phyloP scores from a whole-genome alignment of 2,329 filamentous ascomycete species.

The Fusarium irregulare region DNA sequence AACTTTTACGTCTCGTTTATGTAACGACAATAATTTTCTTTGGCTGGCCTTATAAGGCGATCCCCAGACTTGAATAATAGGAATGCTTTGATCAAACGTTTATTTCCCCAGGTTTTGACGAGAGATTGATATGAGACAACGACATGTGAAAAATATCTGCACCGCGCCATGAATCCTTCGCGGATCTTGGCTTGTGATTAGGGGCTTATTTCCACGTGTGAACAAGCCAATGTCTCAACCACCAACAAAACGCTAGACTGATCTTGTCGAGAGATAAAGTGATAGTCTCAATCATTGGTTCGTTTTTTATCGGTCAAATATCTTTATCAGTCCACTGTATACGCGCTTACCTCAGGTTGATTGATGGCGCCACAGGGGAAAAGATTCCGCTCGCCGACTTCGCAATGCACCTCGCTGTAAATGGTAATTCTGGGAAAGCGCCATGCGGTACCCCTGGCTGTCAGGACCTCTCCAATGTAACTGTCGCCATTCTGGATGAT shows the following conservation, averaged over 20 bases:
- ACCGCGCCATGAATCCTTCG: neutral
- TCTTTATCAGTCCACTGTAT: neutral
- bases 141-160: neutral
- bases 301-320: neutral
- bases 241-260: too few relatives aligned
- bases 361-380: slow-evolving; percentile 20
- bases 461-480: neutral
- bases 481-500: neutral
- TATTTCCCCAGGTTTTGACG: slow-evolving; percentile 32
- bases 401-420: slow-evolving; percentile 10
- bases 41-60: slow-evolving; percentile 29
- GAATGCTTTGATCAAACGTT: neutral
- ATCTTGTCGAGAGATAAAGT: neutral
- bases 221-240: neutral
- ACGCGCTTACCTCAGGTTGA: slow-evolving; percentile 10
- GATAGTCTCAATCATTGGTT: slow-evolving; percentile 4
- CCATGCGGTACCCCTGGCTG: slow-evolving; percentile 1
- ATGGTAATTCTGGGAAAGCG: neutral
- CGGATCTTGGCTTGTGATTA: slow-evolving; percentile 39
- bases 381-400: neutral
- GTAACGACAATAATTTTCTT: slow-evolving; percentile 40
- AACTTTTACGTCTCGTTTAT: slow-evolving; percentile 43
- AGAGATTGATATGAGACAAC: neutral
- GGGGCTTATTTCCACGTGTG: slow-evolving; percentile 28
- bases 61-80: slow-evolving; percentile 34